These are phyloP conservation scores for Penicillium palitans DNA, from an alignment of 2,329 filamentous ascomycete genomes.

Conservation along the genomic window DNA sequence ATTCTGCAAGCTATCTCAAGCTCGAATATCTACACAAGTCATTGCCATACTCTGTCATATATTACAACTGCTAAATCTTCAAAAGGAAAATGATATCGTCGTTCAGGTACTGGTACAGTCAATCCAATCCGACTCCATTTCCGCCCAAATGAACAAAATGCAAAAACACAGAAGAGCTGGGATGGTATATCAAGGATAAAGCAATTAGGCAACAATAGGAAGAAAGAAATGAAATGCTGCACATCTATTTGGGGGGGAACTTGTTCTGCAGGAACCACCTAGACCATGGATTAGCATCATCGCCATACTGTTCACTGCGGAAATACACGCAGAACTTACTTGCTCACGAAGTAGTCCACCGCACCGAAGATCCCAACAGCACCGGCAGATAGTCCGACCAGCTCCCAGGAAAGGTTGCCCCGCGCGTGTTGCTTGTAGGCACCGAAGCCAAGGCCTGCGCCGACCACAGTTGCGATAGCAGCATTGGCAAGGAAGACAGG, in stretches of 20 bases:
- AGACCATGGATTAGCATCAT: constrained; percentile 15
- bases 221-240: background rate
- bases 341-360: constrained; percentile 52
- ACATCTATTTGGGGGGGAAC: constrained; percentile 48
- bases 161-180: constrained; percentile 25
- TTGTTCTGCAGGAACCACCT: constrained; percentile 55
- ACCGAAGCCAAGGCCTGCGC: constrained; percentile 48
- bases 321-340: constrained; percentile 36
- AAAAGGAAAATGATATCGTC: constrained; percentile 17
- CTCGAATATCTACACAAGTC: background rate
- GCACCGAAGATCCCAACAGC: constrained; percentile 47
- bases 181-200: constrained; percentile 28
- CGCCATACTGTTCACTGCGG: background rate
- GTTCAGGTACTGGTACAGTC: constrained; percentile 16
- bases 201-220: constrained; percentile 7
- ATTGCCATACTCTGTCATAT: background rate
- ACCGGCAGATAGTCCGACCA: constrained; percentile 46
- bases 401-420: constrained; percentile 49
- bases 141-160: constrained; percentile 19
- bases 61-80: background rate
- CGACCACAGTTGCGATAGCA: constrained; percentile 42
- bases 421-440: constrained; percentile 49
- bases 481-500: constrained; percentile 51
- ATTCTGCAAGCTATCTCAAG: background rate
- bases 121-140: constrained; percentile 15